Evolutionary conservation across 2,329 filamentous ascomycete genomes (phyloP), one percentile per base, ranked within the genome.

Genomic region (Cladosporium sp.): DNA sequence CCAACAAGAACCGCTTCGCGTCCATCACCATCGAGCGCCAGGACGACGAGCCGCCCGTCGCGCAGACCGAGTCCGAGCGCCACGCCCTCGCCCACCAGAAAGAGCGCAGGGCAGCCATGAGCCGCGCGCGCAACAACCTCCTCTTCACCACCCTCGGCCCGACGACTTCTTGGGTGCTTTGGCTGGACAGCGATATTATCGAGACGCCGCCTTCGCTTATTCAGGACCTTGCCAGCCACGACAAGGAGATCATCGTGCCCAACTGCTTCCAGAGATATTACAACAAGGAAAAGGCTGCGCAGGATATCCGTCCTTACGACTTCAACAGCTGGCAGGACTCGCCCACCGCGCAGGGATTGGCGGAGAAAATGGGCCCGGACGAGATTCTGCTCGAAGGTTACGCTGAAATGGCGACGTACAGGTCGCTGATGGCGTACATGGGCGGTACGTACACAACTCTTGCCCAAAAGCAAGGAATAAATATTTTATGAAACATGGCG

Each of bases 301-400:
- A 87, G 82, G 87, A 89, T 52, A 88, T 94, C 75, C 88, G 95
- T 4, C 88, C 93, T 0, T 99, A 99, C 78, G 95, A 99, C 80
- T 98, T 90, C 84, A 99, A 99, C 82, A 96, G 91, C 77, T 99
- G 95, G 95, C 88, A 94, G 74, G 95, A 99, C 76, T 96, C 92
- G 75, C 85, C 89, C 1, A 89, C 86, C 1, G 94, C 95, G 0
- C 86, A 90, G 75, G 85, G 90, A 41, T 81, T 99, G 69, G 93
- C 87, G 2, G 81, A 85, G 12, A 88, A 88, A 73, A 93, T 99
- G 93, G 92, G 88, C 0, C 90, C 89, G 0, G 94, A 99, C 73
- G 95, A 99, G 58, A 93, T 99, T 70, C 80, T 99, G 61, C 83
- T 98, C 4, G 95, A 99, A 79, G 95, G 95, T 7, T 99, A 99